Percentiles rank a stretch among this genome's conserved stretches.
Evolutionary conservation across 768 basidiomycete species (phyloP).

Genomic region (Tulasnella calospora): DNA sequence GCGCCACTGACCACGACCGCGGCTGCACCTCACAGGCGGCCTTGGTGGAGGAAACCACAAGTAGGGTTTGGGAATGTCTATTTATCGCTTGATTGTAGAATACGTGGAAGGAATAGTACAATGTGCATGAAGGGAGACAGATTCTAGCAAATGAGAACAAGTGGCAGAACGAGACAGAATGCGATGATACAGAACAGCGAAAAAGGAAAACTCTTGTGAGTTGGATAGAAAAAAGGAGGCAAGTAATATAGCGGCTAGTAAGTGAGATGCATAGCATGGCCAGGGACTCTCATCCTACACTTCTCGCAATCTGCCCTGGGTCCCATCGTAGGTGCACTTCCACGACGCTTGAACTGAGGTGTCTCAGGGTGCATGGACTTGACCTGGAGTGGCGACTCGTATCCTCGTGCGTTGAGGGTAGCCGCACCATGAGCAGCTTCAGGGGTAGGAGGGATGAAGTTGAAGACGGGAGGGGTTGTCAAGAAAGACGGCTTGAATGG

Average conservation of each 20-base stretch:
- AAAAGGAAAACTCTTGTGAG: neutral
- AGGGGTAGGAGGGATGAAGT: slow-evolving; percentile 21
- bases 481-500: neutral
- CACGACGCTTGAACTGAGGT: slow-evolving; percentile 27
- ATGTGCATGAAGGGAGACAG: neutral
- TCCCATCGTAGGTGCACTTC: slow-evolving; percentile 57
- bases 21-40: neutral
- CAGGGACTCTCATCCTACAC: slow-evolving; percentile 59
- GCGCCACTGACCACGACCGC: slow-evolving; percentile 3
- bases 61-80: neutral
- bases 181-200: neutral
- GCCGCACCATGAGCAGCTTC: neutral
- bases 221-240: neutral
- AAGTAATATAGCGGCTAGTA: slow-evolving; percentile 30
- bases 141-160: neutral
- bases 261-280: slow-evolving; percentile 67
- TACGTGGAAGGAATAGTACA: neutral
- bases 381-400: neutral
- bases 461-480: slow-evolving; percentile 2
- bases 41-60: neutral
- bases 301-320: slow-evolving; percentile 65
- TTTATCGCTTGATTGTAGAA: neutral
- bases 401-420: neutral
- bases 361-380: neutral
- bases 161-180: neutral